Evolutionary conservation across 371 early-diverging fungal species (phyloP), one percentile per base, ranked within the genome.

Genomic region (Syncephalastrum contaminatum): DNA sequence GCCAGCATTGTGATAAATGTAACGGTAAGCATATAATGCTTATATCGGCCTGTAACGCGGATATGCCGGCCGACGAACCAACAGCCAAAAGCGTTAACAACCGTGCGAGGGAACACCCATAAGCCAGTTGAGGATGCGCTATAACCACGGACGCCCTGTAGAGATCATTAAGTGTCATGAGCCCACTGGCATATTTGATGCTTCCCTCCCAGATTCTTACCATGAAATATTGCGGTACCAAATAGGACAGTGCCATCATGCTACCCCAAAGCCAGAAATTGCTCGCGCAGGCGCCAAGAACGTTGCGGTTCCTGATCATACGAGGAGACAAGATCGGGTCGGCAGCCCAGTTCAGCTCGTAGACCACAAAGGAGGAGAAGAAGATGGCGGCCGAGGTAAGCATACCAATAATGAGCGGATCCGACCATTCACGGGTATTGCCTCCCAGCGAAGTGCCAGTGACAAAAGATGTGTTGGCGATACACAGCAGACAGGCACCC

Each of bases 381-480:
- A 85, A 62, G 2, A 59, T 63, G 13, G 55, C 60, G 1, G 80
- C 74, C 4, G 64, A 74, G 10, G 66, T 49, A 4, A 88, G 66
- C 18, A 86, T 58, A 0, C 71, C 59, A 27, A 87, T 68, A 36
- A 84, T 73, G 49, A 73, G 54, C 3, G 81, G 82, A 27, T 87
- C 76, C 19, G 59, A 54, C 91, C 91, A 84, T 4, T 71, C 69
- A 59, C 70, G 76, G 8, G 79, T 76, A 62, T 75, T 75, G 2
- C 87, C 86, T 48, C 86, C 86, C 69, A 87, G 81, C 40, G 83
- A 67, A 39, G 80, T 67, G 8, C 82, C 80, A 22, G 85, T 58
- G 14, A 86, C 75, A 20, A 90, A 58, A 0, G 77, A 55, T 13
- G 80, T 58, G 15, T 87, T 83, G 51, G 77, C 69, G 2, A 62